Base-by-base conservation (phyloP, 257 asterid genomes). In the Ilex aquifolium region DNA sequence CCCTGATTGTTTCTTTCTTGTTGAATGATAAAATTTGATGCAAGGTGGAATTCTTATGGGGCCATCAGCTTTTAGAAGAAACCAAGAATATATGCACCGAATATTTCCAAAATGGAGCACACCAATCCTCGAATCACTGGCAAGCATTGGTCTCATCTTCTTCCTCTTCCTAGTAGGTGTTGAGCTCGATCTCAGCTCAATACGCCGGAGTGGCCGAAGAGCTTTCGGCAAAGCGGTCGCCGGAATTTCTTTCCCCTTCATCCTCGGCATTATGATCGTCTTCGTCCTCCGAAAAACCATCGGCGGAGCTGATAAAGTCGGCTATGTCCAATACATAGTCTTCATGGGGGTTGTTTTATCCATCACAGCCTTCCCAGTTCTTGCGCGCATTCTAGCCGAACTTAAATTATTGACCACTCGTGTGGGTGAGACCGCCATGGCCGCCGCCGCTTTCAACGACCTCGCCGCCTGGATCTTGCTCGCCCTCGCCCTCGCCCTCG, bases 261-360 rank as follows among this genome's bases (percentile, higher is more conserved):
- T 65, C 0, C 62, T 85, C 3, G 85, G 87, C 57, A 42, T 74
- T 49, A 85, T 81, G 3, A 64, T 84, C 1, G 77, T 91, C 8
- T 66, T 57, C 27, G 16, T 83, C 10, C 62, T 83, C 70, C 75
- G 80, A 8, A 63, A 65, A 59, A 42, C 57, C 31, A 6, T 83
- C 21, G 74, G 72, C 3, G 87, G 80, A 9, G 83, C 76, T 3
- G 83, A 76, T 9, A 68, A 63, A 60, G 87, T 75, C 7, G 78
- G 87, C 2, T 74, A 44, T n/a, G 49, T 56, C 1, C 83, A 68
- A 55, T 80, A 76, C 68, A 14, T 74, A 9, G 67, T 86, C 5
- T 84, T 84, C 75, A 84, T 84, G 75, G 89, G 86, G 15, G 87
- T 87, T 0, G 77, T 89, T 1, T 79, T 87, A 12, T 87, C 95